phyloP scores from a whole-genome alignment of 2,329 filamentous ascomycete genomes.

The Sporothrix euskadiensis region DNA sequence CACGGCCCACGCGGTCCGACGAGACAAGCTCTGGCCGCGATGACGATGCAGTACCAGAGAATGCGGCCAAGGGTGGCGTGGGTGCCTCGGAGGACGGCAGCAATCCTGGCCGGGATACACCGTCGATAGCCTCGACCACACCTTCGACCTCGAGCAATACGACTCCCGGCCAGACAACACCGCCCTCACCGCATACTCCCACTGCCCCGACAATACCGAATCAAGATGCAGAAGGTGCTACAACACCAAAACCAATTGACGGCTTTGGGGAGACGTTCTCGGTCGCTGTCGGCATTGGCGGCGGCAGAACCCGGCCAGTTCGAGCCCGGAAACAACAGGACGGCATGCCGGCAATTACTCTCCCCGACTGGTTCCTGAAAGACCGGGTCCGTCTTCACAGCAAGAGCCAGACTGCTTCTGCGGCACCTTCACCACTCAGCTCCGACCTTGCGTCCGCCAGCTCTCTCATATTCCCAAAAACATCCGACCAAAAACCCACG shows the following conservation, averaged over 20 bases:
- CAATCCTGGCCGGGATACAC: background rate
- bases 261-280: slow-evolving; percentile 29
- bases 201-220: slow-evolving; percentile 3
- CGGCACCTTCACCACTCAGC: slow-evolving; percentile 37
- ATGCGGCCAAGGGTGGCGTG: background rate
- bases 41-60: background rate
- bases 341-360: slow-evolving; percentile 49
- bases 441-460: slow-evolving; percentile 32
- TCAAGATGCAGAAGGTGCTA: too few species aligned
- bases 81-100: background rate
- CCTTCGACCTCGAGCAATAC: background rate
- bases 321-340: slow-evolving; percentile 16
- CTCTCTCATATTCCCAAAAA: slow-evolving; percentile 25
- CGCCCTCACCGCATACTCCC: background rate
- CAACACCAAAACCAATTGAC: background rate
- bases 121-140: slow-evolving; percentile 9
- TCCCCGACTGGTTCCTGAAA: slow-evolving; percentile 60
- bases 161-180: background rate
- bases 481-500: background rate
- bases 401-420: too few species aligned
- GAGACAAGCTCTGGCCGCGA: slow-evolving; percentile 18
- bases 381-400: slow-evolving; percentile 48
- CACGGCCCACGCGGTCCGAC: slow-evolving; percentile 20
- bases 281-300: slow-evolving; percentile 33
- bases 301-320: slow-evolving; percentile 32